Evolutionary conservation across 495 filamentous ascomycete genomes (phyloP).

Genomic region (Penicillium dipodomyicola): DNA sequence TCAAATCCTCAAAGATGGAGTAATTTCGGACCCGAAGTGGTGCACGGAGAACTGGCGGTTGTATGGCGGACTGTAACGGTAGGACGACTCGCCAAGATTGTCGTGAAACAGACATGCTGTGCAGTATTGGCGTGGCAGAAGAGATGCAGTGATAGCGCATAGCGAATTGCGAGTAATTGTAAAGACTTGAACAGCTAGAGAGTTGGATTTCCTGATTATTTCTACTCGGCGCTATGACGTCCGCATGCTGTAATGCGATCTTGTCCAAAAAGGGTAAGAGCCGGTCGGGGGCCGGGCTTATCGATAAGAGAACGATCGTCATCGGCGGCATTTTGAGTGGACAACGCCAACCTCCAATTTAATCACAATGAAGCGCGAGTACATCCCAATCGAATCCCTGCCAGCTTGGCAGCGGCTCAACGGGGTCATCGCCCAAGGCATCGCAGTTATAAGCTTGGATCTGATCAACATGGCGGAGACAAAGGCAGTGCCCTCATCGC

Average conservation of each 20-base stretch:
- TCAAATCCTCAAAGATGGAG: conserved; percentile 33
- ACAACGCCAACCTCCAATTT: background rate
- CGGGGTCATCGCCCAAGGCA: conserved; percentile 52
- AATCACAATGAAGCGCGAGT: conserved; percentile 52
- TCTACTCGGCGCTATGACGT: conserved; percentile 30
- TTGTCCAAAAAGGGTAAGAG: background rate
- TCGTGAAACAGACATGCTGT: conserved; percentile 9
- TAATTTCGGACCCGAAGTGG: conserved; percentile 18
- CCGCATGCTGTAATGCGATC: conserved; percentile 32
- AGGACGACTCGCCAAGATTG: conserved; percentile 13
- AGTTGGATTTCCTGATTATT: background rate
- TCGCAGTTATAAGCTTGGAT: conserved; percentile 48
- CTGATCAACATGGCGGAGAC: conserved; percentile 34
- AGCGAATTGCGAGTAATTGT: background rate
- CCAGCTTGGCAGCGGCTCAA: conserved; percentile 64
- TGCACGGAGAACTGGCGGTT: conserved; percentile 11
- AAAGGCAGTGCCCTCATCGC: conserved; percentile 67
- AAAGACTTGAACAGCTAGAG: background rate
- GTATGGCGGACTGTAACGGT: conserved; percentile 20
- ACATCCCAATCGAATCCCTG: conserved; percentile 56
- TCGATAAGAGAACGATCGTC: conserved; percentile 24
- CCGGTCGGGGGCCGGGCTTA: conserved; percentile 17
- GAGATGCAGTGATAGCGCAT: background rate
- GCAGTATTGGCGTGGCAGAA: background rate
- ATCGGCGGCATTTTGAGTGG: background rate